phyloP scores from a whole-genome alignment of 2,329 filamentous ascomycete species.

The Pseudogymnoascus sp. region DNA sequence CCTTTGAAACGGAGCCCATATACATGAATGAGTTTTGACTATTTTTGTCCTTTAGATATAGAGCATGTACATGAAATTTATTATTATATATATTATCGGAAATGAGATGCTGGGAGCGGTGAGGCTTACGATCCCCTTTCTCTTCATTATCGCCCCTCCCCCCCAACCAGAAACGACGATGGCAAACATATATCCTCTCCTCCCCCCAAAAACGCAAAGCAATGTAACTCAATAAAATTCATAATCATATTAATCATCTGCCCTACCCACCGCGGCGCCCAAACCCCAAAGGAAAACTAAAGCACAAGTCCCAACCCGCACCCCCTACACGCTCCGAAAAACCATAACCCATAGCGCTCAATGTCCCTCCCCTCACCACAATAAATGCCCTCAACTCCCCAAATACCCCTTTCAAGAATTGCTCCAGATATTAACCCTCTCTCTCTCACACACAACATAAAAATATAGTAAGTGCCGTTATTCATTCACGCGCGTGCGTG shows the following conservation, averaged over 20 bases:
- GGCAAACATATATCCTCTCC: background rate
- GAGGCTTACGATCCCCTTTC: background rate
- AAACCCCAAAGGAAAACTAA: background rate
- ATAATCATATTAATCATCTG: slow-evolving; percentile 8
- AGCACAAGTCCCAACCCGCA: background rate
- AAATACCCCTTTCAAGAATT: background rate
- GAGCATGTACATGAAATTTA: background rate
- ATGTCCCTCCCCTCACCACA: background rate
- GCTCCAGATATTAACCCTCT: background rate
- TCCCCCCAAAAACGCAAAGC: background rate
- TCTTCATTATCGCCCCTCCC: background rate
- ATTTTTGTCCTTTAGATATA: background rate
- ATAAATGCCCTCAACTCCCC: background rate
- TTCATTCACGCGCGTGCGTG: background rate
- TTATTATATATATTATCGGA: background rate
- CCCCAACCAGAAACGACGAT: background rate
- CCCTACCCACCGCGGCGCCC: background rate
- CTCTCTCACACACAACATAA: background rate
- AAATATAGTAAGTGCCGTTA: background rate
- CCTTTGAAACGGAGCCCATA: background rate
- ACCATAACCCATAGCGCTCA: background rate
- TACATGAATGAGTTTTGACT: background rate
- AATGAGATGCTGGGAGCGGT: background rate
- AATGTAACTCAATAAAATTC: background rate
- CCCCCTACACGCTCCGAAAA: background rate